Base-by-base conservation (phyloP, 2,329 filamentous ascomycete species). In the Alternaria consortialis region DNA sequence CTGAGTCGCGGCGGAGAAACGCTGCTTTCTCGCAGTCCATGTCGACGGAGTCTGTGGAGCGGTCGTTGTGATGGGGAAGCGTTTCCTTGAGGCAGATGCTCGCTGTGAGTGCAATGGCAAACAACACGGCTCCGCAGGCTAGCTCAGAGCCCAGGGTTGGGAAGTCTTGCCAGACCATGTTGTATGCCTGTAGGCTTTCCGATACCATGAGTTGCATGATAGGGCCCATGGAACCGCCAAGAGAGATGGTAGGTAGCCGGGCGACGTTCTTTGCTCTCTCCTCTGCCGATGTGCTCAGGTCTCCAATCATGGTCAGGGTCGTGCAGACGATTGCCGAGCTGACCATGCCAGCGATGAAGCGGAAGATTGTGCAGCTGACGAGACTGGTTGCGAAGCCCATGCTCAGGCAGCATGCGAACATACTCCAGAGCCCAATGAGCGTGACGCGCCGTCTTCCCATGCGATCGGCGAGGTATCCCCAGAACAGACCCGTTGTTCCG, bases 321-420 rank as follows among this genome's bases (percentile, higher is more conserved):
- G 81, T 79, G 31, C 82, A 80, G n/a, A 79, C 74, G 9, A 81
- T 77, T 0, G 81, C 79, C 8, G 81, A 81, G 62, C 80, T 80
- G 54, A 80, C 77, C 51, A 81, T 69, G 13, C 82, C 82, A 5
- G 80, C 79, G 27, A 82, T 63, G 62, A 81, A 82, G 32, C 82
- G 75, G 67, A 83, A 76, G 17, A 79, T 67, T 27, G 80, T 77
- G 62, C 82, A 83, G 51, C 73, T 76, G 7, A 75, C 69, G 20
- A 83, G 74, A 29, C 72, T 75, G 6, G 77, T 83, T 13, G 81
- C 82, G 58, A 84, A 83, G 12, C 81, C 81, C 80, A 82, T 83
- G 61, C 70, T 75, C 23, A 83, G 48, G 64, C 81, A 83, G 72
- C 81, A 83, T n/a, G 76, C 50, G 36, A 78, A 70, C 77, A 83